Evolutionary conservation across 2,329 filamentous ascomycete genomes (phyloP).

Genomic region (Aspergillus pseudotamarii): DNA sequence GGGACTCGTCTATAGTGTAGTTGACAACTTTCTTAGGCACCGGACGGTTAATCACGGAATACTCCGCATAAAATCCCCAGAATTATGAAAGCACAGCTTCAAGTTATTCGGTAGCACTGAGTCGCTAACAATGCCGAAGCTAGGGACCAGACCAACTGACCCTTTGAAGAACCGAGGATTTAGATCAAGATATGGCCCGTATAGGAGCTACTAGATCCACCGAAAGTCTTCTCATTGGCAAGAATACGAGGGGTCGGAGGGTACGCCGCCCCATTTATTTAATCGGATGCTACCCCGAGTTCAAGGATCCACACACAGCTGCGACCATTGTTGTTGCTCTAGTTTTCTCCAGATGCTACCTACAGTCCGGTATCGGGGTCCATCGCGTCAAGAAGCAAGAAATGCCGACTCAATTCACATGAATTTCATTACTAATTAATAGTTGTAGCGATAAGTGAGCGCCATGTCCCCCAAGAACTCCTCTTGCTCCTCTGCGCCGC

Average conservation of each 20-base stretch:
- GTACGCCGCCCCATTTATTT: not conserved
- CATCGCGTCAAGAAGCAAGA: not conserved
- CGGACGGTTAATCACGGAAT: not conserved
- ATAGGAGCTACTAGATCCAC: not conserved
- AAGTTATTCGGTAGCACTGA: too few relatives aligned
- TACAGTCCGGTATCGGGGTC: not conserved
- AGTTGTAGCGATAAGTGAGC: constrained; percentile 44
- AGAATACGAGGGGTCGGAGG: not conserved
- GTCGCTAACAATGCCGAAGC: too few relatives aligned
- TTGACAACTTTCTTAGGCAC: too few relatives aligned
- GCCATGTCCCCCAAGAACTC: constrained; percentile 44
- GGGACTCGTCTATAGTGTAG: too few relatives aligned
- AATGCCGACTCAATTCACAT: not conserved
- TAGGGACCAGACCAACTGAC: too few relatives aligned
- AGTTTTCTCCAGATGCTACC: not conserved
- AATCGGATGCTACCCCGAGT: not conserved
- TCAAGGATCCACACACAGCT: not conserved
- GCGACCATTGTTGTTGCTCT: not conserved
- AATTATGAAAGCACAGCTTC: too few relatives aligned
- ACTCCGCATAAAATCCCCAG: not conserved
- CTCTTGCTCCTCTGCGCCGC: constrained; percentile 33
- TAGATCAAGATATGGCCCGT: not conserved
- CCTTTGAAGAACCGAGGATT: too few relatives aligned
- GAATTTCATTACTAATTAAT: constrained; percentile 21
- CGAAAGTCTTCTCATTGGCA: not conserved